Evolutionary conservation across 1,284 basidiomycete genomes (phyloP).

Genomic region (Cryptococcus hybrid): DNA sequence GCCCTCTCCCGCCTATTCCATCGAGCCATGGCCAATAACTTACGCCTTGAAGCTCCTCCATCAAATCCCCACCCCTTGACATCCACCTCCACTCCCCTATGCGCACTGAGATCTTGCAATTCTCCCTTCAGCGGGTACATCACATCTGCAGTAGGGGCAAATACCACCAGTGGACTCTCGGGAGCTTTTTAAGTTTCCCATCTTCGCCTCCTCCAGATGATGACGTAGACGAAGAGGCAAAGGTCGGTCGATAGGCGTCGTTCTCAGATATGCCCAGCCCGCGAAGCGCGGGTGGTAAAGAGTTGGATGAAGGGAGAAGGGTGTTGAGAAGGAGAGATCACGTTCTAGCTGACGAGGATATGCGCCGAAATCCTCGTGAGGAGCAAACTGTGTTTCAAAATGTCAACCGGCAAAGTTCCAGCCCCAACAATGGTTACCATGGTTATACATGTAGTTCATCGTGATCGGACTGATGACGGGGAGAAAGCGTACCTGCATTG

Average conservation of each 20-base stretch:
- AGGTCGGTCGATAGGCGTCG: constrained; percentile 16
- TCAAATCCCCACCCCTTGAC: constrained; percentile 70
- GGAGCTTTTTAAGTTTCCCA: constrained; percentile 29
- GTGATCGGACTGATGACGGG: background rate
- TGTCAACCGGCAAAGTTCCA: background rate
- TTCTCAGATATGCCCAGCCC: constrained; percentile 39
- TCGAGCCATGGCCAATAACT: constrained; percentile 13
- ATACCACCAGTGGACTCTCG: constrained; percentile 60
- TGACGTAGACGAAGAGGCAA: too few relatives aligned
- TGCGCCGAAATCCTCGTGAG: constrained; percentile 84
- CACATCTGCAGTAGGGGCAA: constrained; percentile 69
- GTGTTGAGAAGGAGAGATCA: constrained; percentile 59
- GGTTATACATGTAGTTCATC: too few relatives aligned
- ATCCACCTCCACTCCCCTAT: constrained; percentile 87
- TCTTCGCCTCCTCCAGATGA: background rate
- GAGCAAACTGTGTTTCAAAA: constrained; percentile 68
- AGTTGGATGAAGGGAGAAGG: constrained; percentile 55
- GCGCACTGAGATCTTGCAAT: constrained; percentile 67
- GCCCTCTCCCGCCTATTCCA: too few relatives aligned
- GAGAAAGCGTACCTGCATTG: constrained; percentile 58
- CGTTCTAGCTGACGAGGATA: constrained; percentile 77
- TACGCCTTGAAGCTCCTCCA: constrained; percentile 49
- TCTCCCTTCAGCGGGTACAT: constrained; percentile 85
- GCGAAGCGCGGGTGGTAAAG: constrained; percentile 26
- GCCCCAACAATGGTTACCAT: too few relatives aligned